Conservation (phyloP, 768 basidiomycete species). For the Tylopilus sp. region DNA sequence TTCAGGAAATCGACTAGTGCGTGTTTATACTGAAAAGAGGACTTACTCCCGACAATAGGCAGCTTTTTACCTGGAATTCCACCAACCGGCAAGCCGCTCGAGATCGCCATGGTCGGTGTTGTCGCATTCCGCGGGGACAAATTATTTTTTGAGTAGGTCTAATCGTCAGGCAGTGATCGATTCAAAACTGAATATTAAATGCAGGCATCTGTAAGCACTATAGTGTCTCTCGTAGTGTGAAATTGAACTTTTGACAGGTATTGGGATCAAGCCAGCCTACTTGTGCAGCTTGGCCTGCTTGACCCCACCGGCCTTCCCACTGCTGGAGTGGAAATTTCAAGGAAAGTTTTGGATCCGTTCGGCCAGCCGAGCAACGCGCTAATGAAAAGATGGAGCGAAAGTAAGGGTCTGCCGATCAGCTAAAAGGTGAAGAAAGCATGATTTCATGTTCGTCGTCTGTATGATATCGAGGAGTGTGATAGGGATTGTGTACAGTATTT, state of each 20-base stretch:
- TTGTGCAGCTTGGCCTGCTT: constrained; percentile 42
- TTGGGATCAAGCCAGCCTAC: constrained; percentile 48
- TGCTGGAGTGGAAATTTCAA: constrained; percentile 38
- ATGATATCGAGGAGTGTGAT: not conserved
- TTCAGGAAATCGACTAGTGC: constrained; percentile 42
- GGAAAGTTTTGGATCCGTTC: constrained; percentile 42
- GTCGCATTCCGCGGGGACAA: constrained; percentile 39
- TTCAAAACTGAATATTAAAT: too few relatives aligned
- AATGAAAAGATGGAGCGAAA: constrained; percentile 35
- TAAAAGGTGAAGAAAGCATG: constrained; percentile 8
- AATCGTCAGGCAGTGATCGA: too few relatives aligned
- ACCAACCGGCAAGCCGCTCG: constrained; percentile 37
- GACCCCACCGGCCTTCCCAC: constrained; percentile 32
- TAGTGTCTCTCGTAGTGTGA: not conserved
- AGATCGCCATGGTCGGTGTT: constrained; percentile 38
- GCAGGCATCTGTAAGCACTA: constrained; percentile 19
- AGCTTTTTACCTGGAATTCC: constrained; percentile 33
- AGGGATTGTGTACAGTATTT: not conserved
- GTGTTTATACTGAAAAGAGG: constrained; percentile 5
- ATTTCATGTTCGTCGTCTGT: not conserved
- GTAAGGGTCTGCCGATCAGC: constrained; percentile 33
- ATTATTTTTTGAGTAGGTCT: constrained; percentile 41
- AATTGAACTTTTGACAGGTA: constrained; percentile 27
- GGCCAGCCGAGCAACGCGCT: constrained; percentile 38
- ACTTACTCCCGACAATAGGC: constrained; percentile 2